A percentile compares a stretch with the other conserved stretches of the same genome.
These are phyloP conservation scores for Nothopassalora personata DNA, from an alignment of 2,329 filamentous ascomycete species.

Conservation along the genomic window DNA sequence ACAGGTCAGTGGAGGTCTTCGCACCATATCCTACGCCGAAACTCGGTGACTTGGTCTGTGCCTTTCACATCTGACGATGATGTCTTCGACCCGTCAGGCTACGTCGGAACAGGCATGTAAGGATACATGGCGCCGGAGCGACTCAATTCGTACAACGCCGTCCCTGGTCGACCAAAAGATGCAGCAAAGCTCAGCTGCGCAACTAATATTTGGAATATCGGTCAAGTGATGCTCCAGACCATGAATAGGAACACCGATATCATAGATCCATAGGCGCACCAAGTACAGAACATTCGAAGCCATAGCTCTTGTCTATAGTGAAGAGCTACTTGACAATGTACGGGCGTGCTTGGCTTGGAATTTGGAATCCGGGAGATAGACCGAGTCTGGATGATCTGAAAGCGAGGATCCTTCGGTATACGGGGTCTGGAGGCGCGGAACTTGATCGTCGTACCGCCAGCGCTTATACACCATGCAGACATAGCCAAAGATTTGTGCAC, in stretches of 20 bases:
- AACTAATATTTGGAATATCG: neutral
- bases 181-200: neutral
- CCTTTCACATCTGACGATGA: conserved; percentile 12
- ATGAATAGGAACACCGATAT: neutral
- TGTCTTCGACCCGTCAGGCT: conserved; percentile 11
- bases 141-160: neutral
- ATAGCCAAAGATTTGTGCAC: too few relatives aligned
- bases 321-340: neutral
- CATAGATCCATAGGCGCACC: neutral
- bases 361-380: neutral
- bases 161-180: neutral
- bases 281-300: neutral
- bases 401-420: neutral
- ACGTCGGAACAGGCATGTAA: conserved; percentile 5
- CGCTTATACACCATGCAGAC: too few relatives aligned
- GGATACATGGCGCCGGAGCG: conserved; percentile 15
- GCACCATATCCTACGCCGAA: conserved; percentile 8
- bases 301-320: neutral
- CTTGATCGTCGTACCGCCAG: too few relatives aligned
- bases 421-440: neutral
- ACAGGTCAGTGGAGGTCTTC: neutral
- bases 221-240: neutral
- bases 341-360: neutral
- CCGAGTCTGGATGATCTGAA: neutral
- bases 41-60: conserved; percentile 18